Base-by-base conservation (phyloP, 2,329 filamentous ascomycete species). In the Cordyceps javanica region DNA sequence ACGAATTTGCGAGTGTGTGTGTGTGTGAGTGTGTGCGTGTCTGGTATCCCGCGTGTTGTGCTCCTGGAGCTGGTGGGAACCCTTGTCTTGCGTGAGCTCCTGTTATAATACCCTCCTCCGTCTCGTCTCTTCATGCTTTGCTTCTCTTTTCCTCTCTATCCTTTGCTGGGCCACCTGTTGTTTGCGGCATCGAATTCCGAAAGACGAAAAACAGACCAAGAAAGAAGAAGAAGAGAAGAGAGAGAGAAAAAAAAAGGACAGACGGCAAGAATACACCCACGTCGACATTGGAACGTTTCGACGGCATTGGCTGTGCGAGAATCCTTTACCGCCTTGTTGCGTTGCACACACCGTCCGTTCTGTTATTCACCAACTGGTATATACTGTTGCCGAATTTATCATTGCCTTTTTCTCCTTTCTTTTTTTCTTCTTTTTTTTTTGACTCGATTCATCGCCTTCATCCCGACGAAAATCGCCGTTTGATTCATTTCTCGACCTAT, bases 321-420 rank as follows among this genome's bases (percentile, higher is more conserved):
- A 19, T 21, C 26, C 13, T 25, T 30, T 21, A 11, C 38, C 38
- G 50, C 38, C 11, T n/a, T 32, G 14, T 5, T 41, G 23, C 14
- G 26, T 19, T 36, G 25, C 26, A n/a, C n/a, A n/a, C n/a, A n/a
- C n/a, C n/a, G n/a, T n/a, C n/a, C n/a, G n/a, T n/a, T n/a, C 14
- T 54, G 23, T 54, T 4, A 19, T 34, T 42, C 36, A 51, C 46
- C 39, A 25, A 19, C 46, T 57, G 45, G 55, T 57, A 57, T 51
- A 49, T 57, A 50, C 25, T 57, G 45, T 51, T 34, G n/a, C 46
- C 48, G 52, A 55, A 55, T 52, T 50, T 59, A 50, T 51, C 16
- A 41, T 53, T 26, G 44, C 51, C 11, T 38, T 45, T 45, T 42
- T 42, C 6, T 54, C n/a, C 14, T 25, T 38, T 30, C 57, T 50